Conservation (phyloP, 2,329 filamentous ascomycete species). For the Microdochium nivale region DNA sequence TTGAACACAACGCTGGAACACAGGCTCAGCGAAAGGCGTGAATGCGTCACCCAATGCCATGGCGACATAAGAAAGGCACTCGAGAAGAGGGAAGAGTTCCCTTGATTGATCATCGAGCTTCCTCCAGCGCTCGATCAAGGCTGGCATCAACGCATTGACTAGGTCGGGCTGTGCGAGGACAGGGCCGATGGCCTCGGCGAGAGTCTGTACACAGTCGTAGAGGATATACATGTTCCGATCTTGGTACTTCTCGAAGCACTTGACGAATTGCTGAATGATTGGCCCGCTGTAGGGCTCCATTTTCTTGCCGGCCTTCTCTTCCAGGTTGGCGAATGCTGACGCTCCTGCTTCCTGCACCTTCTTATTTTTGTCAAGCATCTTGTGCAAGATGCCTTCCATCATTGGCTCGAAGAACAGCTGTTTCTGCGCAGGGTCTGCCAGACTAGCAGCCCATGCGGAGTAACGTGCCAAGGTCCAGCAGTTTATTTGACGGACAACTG, state of each 20-base stretch:
- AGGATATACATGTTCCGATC: slow-evolving; percentile 98
- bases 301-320: slow-evolving; percentile 80
- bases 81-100: slow-evolving; percentile 90
- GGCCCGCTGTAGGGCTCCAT: slow-evolving; percentile 80
- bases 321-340: slow-evolving; percentile 90
- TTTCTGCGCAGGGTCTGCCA: slow-evolving; percentile 58
- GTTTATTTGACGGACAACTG: slow-evolving; percentile 90
- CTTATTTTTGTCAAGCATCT: slow-evolving; percentile 97
- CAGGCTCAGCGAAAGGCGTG: slow-evolving; percentile 73
- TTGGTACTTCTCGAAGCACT: slow-evolving; percentile 92
- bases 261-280: slow-evolving; percentile 86
- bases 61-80: slow-evolving; percentile 91
- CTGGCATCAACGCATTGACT: slow-evolving; percentile 84
- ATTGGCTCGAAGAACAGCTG: slow-evolving; percentile 83
- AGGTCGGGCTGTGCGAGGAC: slow-evolving; percentile 73
- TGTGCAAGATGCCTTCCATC: slow-evolving; percentile 90
- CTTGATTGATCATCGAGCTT: slow-evolving; percentile 80
- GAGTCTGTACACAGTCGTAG: slow-evolving; percentile 95
- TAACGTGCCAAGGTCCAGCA: slow-evolving; percentile 96
- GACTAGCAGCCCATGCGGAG: slow-evolving; percentile 79
- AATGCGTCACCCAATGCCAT: slow-evolving; percentile 77
- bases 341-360: slow-evolving; percentile 94
- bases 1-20: slow-evolving; percentile 80
- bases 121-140: slow-evolving; percentile 80
- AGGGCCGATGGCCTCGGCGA: slow-evolving; percentile 83